Percentiles rank a stretch among this genome's conserved stretches.
Evolutionary conservation across 1,139 yeast species (phyloP).

Genomic region (Suhomyces coccinellae): DNA sequence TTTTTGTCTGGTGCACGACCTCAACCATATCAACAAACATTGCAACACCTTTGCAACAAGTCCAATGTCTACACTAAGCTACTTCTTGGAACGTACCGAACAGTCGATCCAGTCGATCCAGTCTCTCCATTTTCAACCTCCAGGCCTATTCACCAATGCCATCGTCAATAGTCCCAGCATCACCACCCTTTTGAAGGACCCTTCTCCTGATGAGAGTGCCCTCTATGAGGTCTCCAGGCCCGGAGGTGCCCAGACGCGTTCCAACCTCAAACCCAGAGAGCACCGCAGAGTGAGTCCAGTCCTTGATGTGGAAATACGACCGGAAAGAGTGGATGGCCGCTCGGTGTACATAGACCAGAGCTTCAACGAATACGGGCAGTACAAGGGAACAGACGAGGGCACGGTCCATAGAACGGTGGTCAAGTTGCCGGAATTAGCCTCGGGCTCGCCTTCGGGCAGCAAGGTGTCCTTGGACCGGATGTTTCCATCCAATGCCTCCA

Average conservation of each 20-base stretch:
- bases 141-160: slow-evolving; percentile 69
- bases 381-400: slow-evolving; percentile 9
- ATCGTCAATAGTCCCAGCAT: slow-evolving; percentile 55
- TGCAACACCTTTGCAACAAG: slow-evolving; percentile 1
- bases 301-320: slow-evolving; percentile 20
- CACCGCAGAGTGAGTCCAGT: slow-evolving; percentile 5
- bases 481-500: slow-evolving; percentile 1
- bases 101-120: slow-evolving; percentile 25
- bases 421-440: slow-evolving; percentile 14
- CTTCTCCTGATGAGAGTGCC: slow-evolving; percentile 53
- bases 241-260: slow-evolving; percentile 1
- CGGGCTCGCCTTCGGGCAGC: slow-evolving; percentile 7
- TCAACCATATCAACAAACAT: not conserved
- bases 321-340: slow-evolving; percentile 43
- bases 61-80: slow-evolving; percentile 15
- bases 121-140: slow-evolving; percentile 45
- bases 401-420: slow-evolving; percentile 19
- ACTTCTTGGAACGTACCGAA: slow-evolving; percentile 17
- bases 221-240: slow-evolving; percentile 41
- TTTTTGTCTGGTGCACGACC: slow-evolving; percentile 2
- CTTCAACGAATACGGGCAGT: slow-evolving; percentile 19
- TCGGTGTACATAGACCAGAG: slow-evolving; percentile 29
- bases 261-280: slow-evolving; percentile 2
- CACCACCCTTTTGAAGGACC: slow-evolving; percentile 60
- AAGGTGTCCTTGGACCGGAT: not conserved